Base-by-base conservation (phyloP, 2,329 filamentous ascomycete genomes). In the Trichoderma koningii region DNA sequence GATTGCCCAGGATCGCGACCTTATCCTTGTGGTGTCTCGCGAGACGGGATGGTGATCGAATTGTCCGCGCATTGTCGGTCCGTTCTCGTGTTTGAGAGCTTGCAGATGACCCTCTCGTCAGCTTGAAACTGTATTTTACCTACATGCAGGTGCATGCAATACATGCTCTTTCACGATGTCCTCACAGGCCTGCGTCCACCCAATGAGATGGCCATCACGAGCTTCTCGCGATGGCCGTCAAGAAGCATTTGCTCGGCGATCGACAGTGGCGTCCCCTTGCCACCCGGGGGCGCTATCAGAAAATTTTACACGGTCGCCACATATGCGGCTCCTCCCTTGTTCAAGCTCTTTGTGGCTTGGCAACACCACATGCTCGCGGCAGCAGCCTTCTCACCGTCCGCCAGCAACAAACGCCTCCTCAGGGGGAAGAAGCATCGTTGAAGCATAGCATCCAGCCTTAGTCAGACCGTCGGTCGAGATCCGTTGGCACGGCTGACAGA, bases 191-290 rank as follows among this genome's bases (percentile, higher is more conserved):
- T 42, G 21, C 21, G 38, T 15, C 14, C 52, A n/a, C 14, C 44
- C 44, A 50, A 60, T 50, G 14, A 60, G 45, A 15, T 28, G 19
- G 7, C 55, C 1, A 15, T 38, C 1, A 7, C 15, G 5, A 15
- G 44, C 9, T 14, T 14, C 19, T 17, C 14, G 23, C 17, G 26
- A 30, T 21, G 1, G 45, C n/a, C 17, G 12, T 42, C 2, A 23
- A 42, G 1, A 14, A 17, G 30, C 41, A 41, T 26, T 30, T 38
- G n/a, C 26, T n/a, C 34, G 23, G n/a, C 45, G 59, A 62, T 62
- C 59, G 59, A 53, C 59, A 23, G 48, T 62, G 59, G 59, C 59
- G 59, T 17, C 19, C 28, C 23, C 48, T 62, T 53, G 59, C 59
- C 59, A 62, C 59, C 21, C 17, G n/a, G 30, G 44, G 55, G 28